Percentiles rank a stretch among this genome's conserved stretches.
phyloP scores from a whole-genome alignment of 2,329 filamentous ascomycete genomes.

The Cladobotryum mycophilum region DNA sequence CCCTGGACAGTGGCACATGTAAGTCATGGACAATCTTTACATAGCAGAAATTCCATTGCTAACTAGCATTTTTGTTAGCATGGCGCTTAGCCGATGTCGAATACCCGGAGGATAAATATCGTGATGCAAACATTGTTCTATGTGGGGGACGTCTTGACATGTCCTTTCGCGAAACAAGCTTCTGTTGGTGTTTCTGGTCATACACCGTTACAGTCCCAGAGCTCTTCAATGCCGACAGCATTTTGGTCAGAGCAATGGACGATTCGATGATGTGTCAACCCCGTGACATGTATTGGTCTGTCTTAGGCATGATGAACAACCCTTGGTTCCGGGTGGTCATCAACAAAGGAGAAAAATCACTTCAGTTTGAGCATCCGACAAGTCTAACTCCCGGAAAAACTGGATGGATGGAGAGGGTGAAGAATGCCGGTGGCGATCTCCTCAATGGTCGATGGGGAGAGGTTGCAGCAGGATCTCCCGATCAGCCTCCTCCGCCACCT shows the following conservation, averaged over 20 bases:
- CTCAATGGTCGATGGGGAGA: conserved; percentile 83
- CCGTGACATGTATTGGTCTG: conserved; percentile 92
- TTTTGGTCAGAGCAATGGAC: conserved; percentile 84
- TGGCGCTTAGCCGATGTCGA: conserved; percentile 73
- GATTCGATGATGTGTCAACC: conserved; percentile 82
- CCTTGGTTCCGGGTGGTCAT: conserved; percentile 85
- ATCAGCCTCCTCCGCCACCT: conserved; percentile 40
- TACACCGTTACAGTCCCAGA: conserved; percentile 59
- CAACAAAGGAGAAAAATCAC: conserved; percentile 50
- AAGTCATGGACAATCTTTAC: background rate
- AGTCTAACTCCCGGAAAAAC: conserved; percentile 69
- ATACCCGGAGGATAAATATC: conserved; percentile 82
- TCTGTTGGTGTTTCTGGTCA: conserved; percentile 93
- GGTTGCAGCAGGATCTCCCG: conserved; percentile 47
- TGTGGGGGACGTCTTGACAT: conserved; percentile 76
- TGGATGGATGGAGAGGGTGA: conserved; percentile 92
- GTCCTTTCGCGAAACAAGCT: conserved; percentile 72
- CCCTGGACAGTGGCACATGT: conserved; percentile 68
- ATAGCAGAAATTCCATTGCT: background rate
- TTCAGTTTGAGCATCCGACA: conserved; percentile 85
- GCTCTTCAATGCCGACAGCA: conserved; percentile 58
- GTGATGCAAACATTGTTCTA: conserved; percentile 52
- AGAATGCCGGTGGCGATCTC: conserved; percentile 73
- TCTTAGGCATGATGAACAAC: conserved; percentile 97
- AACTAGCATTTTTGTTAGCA: conserved; percentile 25